Evolutionary conservation across 108 stramenopile species (phyloP).

Genomic region (Schizochytrium sp.): DNA sequence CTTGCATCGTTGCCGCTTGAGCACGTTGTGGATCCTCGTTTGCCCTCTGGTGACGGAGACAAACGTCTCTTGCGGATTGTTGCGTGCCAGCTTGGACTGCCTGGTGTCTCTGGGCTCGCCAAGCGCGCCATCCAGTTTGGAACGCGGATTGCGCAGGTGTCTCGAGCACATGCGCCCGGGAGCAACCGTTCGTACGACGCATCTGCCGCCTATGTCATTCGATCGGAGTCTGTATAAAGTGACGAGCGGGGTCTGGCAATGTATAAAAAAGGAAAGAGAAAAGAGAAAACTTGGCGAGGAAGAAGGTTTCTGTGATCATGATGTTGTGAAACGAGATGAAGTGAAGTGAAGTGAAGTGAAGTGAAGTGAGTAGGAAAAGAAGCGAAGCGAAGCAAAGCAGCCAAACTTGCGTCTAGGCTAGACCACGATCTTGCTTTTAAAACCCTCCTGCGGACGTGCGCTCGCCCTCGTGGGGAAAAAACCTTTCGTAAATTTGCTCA

Average conservation of each 20-base stretch:
- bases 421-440: no score
- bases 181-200: slow-evolving; percentile 55
- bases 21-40: slow-evolving; percentile 53
- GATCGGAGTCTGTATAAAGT: not conserved
- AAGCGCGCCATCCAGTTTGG: slow-evolving; percentile 95
- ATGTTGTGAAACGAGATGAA: no score
- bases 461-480: not conserved
- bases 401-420: no score
- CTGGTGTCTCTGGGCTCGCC: slow-evolving; percentile 44
- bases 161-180: slow-evolving; percentile 70
- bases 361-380: no score
- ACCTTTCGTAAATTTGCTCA: not conserved
- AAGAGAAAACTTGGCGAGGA: no score
- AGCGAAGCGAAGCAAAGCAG: no score
- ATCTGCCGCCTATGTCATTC: not conserved
- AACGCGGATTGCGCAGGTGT: slow-evolving; percentile 71
- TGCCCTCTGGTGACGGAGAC: slow-evolving; percentile 68
- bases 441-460: no score
- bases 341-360: no score
- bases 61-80: slow-evolving; percentile 70
- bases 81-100: slow-evolving; percentile 34
- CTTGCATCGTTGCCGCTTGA: slow-evolving; percentile 43
- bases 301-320: no score
- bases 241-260: no score
- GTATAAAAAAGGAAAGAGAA: no score